phyloP scores from a whole-genome alignment of 1,284 basidiomycete species.

The Hypsizygus ulmarius region DNA sequence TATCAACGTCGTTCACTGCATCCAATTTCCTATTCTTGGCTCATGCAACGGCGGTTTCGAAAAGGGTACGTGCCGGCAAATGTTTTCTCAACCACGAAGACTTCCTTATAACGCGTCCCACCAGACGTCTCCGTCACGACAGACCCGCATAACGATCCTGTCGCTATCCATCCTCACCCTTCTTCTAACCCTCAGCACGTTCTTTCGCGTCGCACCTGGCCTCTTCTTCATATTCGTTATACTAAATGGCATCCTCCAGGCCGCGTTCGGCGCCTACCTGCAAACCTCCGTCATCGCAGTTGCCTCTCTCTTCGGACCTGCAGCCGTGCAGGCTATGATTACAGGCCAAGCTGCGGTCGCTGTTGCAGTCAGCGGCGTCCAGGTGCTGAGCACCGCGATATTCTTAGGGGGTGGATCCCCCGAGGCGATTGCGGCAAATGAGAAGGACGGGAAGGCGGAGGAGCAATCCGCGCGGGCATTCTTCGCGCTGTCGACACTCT shows the following conservation, averaged over 20 bases:
- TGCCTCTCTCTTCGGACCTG: conserved; percentile 69
- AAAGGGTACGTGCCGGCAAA: conserved; percentile 48
- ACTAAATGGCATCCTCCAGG: conserved; percentile 53
- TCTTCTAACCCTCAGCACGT: conserved; percentile 61
- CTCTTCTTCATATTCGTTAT: conserved; percentile 66
- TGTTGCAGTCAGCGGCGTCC: conserved; percentile 68
- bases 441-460: conserved; percentile 46
- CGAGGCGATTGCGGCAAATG: conserved; percentile 27
- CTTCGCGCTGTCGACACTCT: conserved; percentile 67
- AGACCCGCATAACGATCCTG: conserved; percentile 44
- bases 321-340: conserved; percentile 67
- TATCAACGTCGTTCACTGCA: conserved; percentile 62
- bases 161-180: conserved; percentile 49
- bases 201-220: conserved; percentile 47
- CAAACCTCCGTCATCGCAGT: conserved; percentile 68
- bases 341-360: conserved; percentile 77
- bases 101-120: conserved; percentile 11
- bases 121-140: conserved; percentile 51
- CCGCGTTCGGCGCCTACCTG: conserved; percentile 62
- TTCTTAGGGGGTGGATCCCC: conserved; percentile 47
- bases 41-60: conserved; percentile 66
- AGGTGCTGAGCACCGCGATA: conserved; percentile 60
- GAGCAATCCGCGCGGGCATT: conserved; percentile 67
- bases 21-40: conserved; percentile 67
- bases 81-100: background rate